These are phyloP conservation scores for Astrocystis sublimbata DNA, from an alignment of 495 filamentous ascomycete genomes.

Conservation along the genomic window DNA sequence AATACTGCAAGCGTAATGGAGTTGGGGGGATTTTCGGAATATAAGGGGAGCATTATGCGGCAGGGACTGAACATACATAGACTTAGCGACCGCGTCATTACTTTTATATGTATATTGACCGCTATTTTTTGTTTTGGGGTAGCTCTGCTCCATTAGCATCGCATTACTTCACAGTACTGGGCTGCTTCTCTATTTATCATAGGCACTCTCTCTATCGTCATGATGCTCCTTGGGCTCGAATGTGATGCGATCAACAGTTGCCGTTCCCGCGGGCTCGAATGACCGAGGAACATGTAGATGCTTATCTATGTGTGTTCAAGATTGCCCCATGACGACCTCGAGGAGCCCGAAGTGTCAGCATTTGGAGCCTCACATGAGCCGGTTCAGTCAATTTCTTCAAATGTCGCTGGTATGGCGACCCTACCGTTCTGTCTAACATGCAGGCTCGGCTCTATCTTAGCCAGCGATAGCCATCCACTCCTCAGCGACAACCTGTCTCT, in stretches of 20 bases:
- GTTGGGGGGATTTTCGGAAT: constrained; percentile 16
- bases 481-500: constrained; percentile 19
- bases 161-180: background rate
- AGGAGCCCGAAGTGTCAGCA: background rate
- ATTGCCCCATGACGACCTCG: background rate
- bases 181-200: too few relatives aligned
- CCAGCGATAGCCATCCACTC: constrained; percentile 25
- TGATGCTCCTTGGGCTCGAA: background rate
- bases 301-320: background rate
- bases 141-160: background rate
- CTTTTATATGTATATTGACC: constrained; percentile 1
- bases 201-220: too few relatives aligned
- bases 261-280: background rate
- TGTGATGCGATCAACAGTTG: background rate
- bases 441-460: background rate
- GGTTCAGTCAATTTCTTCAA: background rate
- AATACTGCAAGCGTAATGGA: constrained; percentile 22
- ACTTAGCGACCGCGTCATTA: background rate
- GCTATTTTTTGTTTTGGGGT: background rate
- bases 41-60: constrained; percentile 14
- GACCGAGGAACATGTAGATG: background rate
- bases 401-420: background rate
- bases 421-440: background rate
- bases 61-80: constrained; percentile 9
- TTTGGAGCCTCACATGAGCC: background rate